These are phyloP conservation scores for Magnaporthiopsis incrustans DNA, from an alignment of 2,329 filamentous ascomycete genomes.

Conservation along the genomic window DNA sequence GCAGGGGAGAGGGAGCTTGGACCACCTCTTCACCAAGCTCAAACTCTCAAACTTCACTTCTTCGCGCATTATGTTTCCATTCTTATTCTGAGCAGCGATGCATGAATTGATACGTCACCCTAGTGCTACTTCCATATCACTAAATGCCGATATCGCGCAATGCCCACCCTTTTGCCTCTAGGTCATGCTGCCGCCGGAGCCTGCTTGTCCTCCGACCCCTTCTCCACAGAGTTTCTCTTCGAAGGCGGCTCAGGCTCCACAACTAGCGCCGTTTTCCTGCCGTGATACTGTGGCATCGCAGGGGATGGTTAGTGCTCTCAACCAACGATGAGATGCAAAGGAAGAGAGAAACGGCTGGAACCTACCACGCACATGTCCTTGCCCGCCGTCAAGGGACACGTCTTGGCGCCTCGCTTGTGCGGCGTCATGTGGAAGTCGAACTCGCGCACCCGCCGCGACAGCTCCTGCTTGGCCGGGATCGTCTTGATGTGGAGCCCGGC, in stretches of 20 bases:
- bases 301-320: background rate
- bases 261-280: slow-evolving; percentile 8
- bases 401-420: slow-evolving; percentile 41
- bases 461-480: background rate
- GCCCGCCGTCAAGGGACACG: slow-evolving; percentile 43
- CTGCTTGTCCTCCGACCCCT: background rate
- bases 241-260: background rate
- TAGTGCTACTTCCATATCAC: background rate
- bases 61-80: background rate
- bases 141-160: background rate
- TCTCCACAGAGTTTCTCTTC: background rate
- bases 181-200: background rate
- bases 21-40: no score
- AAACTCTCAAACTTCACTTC: background rate
- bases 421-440: slow-evolving; percentile 44
- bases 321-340: background rate
- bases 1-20: background rate
- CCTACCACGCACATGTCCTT: slow-evolving; percentile 37
- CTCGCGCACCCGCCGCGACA: background rate
- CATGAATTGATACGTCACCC: background rate
- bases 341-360: background rate
- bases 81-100: background rate
- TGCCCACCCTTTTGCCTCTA: background rate
- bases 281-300: slow-evolving; percentile 11
- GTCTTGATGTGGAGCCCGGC: background rate